Base-by-base conservation (phyloP, 257 asterid species). In the Ajuga chamaepitys region DNA sequence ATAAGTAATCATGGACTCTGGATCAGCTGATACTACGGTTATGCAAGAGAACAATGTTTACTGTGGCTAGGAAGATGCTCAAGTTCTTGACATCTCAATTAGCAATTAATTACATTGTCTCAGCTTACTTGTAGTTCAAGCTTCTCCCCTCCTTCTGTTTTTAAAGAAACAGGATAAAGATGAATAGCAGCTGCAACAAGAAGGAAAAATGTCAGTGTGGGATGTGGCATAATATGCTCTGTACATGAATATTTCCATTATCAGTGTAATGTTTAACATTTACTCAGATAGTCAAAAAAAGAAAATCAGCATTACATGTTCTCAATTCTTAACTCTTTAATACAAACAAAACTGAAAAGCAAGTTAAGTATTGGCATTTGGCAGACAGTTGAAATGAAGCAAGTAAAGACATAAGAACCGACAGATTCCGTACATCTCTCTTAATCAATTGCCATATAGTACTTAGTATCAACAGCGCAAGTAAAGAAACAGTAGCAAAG, bases 131-230 rank as follows among this genome's bases (percentile, higher is more conserved):
- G 96, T 17, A 91, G 71, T 70, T 91, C 96, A 61, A 91, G 83
- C 85, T 84, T 88, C 75, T 88, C 96, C 9, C 98, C 98, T 52
- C 88, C 89, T 67, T 77, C 91, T 25, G 94, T 85, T 74, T 82
- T 91, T 62, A 91, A 91, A 42, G 89, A 79, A 63, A 91, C 98
- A n/a, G 96, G 95, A 80, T 81, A 88, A 58, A 91, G 96, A 72
- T 80, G 85, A 78, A 80, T 67, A 47, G 85, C 96, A 65, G 84
- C 98, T 91, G 95, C 70, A 62, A 75, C 50, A 47, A 40, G 53
- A 52, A 41, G 47, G 25, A 66, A 35, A 52, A 21, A 28, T 65
- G 41, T 30, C 9, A 34, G 1, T 50, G 14, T 24, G 6, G 28
- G 24, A 44, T 61, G 38, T 18, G 10, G 47, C 9, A 38, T 8